A percentile compares a stretch with the other conserved stretches of the same genome.
Conservation (phyloP, 2,329 filamentous ascomycete species). For the Stemphylium vesicarium region DNA sequence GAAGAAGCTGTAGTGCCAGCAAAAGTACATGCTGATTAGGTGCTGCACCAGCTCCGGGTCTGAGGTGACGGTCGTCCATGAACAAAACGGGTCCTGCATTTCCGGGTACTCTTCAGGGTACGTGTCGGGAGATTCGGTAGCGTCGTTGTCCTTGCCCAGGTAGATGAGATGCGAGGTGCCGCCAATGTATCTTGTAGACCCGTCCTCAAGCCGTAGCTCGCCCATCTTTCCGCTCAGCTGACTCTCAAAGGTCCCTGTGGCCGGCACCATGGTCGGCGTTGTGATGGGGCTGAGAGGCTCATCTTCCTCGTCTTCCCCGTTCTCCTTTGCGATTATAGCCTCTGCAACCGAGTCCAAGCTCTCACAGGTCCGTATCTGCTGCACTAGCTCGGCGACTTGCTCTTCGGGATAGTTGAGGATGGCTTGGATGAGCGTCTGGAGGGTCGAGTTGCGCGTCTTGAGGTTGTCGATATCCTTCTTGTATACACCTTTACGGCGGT, state of each 20-base stretch:
- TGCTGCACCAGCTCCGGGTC: constrained; percentile 82
- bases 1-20: constrained; percentile 97
- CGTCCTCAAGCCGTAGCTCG: constrained; percentile 84
- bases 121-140: constrained; percentile 35
- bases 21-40: constrained; percentile 96
- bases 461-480: constrained; percentile 89
- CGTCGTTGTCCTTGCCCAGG: constrained; percentile 53
- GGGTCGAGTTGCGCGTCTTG: constrained; percentile 83
- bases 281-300: constrained; percentile 41
- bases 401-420: constrained; percentile 91
- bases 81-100: constrained; percentile 73
- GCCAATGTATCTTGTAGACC: constrained; percentile 87
- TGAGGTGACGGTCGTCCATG: constrained; percentile 86
- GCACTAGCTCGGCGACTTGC: constrained; percentile 80
- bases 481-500: constrained; percentile 95
- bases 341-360: constrained; percentile 70
- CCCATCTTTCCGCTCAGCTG: constrained; percentile 93
- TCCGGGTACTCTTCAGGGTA: constrained; percentile 55
- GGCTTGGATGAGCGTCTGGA: constrained; percentile 91
- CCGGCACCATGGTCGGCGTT: constrained; percentile 45
- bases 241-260: constrained; percentile 65
- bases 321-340: constrained; percentile 62
- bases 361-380: constrained; percentile 86
- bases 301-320: constrained; percentile 53
- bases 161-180: constrained; percentile 94